Conservation (phyloP, 768 basidiomycete species). For the Asterophora lycoperdoides region DNA sequence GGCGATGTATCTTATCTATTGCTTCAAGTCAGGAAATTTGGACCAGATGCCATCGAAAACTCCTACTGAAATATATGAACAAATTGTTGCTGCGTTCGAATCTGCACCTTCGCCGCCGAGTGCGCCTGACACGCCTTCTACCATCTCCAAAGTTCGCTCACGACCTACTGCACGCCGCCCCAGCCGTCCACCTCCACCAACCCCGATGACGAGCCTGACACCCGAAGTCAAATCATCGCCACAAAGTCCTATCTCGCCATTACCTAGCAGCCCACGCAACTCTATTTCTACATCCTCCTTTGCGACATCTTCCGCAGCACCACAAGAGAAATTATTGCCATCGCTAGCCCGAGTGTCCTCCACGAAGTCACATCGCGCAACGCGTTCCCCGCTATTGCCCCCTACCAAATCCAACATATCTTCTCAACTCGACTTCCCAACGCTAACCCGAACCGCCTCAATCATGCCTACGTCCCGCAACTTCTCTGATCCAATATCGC, state of each 20-base stretch:
- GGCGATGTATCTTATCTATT: slow-evolving; percentile 61
- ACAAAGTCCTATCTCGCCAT: too few species aligned
- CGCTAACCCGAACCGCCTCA: too few species aligned
- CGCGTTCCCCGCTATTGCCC: too few species aligned
- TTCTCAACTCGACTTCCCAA: too few species aligned
- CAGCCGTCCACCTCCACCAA: background rate
- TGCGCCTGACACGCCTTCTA: background rate
- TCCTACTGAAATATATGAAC: slow-evolving; percentile 27
- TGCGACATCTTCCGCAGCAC: background rate
- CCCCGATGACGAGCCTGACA: background rate
- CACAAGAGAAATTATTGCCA: background rate
- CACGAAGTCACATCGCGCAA: too few species aligned
- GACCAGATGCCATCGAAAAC: slow-evolving; percentile 28
- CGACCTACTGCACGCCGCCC: background rate
- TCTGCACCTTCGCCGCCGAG: background rate
- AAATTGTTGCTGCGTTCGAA: slow-evolving; percentile 18
- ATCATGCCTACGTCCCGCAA: too few species aligned
- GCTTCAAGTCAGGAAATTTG: slow-evolving; percentile 31
- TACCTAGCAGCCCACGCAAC: too few species aligned
- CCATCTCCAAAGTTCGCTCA: background rate
- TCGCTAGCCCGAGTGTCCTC: too few species aligned
- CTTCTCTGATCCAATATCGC: too few species aligned
- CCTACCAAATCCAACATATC: too few species aligned
- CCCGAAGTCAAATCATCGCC: background rate
- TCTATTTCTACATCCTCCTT: background rate